Evolutionary conservation across 2,329 filamentous ascomycete genomes (phyloP).

Genomic region (Hyphodiscus sp.): DNA sequence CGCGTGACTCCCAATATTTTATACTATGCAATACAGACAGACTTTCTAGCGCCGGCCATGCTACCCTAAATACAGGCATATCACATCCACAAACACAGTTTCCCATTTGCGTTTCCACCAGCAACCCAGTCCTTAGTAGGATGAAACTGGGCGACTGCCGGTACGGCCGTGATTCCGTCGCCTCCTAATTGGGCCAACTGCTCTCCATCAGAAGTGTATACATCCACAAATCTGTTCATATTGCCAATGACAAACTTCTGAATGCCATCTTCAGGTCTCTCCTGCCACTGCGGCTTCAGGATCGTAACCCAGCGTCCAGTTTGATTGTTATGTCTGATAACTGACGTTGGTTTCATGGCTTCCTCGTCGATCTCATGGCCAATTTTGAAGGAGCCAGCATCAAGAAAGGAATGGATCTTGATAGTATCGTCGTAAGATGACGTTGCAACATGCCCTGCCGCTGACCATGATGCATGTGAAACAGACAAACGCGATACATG

Average conservation of each 20-base stretch:
- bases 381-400: slow-evolving; percentile 51
- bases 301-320: slow-evolving; percentile 91
- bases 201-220: slow-evolving; percentile 75
- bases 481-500: slow-evolving; percentile 80
- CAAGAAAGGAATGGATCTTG: slow-evolving; percentile 79
- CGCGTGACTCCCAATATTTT: neutral
- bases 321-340: slow-evolving; percentile 86
- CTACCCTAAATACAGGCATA: neutral
- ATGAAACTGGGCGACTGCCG: slow-evolving; percentile 87
- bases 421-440: slow-evolving; percentile 92
- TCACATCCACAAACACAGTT: slow-evolving; percentile 84
- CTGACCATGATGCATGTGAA: slow-evolving; percentile 86
- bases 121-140: slow-evolving; percentile 85
- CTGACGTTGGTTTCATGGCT: slow-evolving; percentile 61
- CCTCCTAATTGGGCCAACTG: slow-evolving; percentile 85
- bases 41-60: neutral
- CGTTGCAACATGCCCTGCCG: slow-evolving; percentile 78
- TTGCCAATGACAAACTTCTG: slow-evolving; percentile 91
- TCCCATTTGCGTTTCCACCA: slow-evolving; percentile 85
- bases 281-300: slow-evolving; percentile 80
- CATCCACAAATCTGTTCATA: slow-evolving; percentile 95
- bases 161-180: slow-evolving; percentile 89
- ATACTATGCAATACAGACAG: neutral
- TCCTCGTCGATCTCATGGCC: slow-evolving; percentile 51
- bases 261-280: slow-evolving; percentile 66